phyloP scores from a whole-genome alignment of 768 basidiomycete species.

The Plicaturopsis crispa region DNA sequence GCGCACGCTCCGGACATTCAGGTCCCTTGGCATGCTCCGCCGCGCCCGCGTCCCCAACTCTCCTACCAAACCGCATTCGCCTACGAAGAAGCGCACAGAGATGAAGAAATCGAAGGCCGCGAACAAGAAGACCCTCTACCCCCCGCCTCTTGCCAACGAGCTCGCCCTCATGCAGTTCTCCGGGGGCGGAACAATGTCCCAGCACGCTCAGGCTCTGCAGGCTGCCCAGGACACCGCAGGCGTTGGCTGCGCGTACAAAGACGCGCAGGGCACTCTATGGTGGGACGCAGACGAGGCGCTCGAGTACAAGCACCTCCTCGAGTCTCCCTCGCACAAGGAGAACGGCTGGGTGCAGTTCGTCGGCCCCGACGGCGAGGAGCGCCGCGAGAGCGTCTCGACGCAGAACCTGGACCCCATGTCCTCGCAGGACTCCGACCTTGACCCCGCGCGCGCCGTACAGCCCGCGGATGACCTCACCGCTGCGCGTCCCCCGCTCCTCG shows the following conservation, averaged over 20 bases:
- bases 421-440: constrained; percentile 46
- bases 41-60: constrained; percentile 31
- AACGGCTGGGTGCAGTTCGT: constrained; percentile 38
- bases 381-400: constrained; percentile 40
- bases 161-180: constrained; percentile 63
- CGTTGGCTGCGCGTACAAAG: constrained; percentile 50
- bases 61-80: constrained; percentile 15
- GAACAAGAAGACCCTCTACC: constrained; percentile 45
- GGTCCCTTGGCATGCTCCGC: constrained; percentile 42
- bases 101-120: constrained; percentile 9
- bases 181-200: constrained; percentile 55
- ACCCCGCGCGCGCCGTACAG: constrained; percentile 40
- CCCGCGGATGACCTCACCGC: constrained; percentile 27
- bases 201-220: constrained; percentile 47
- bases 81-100: constrained; percentile 12
- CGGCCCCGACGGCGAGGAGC: constrained; percentile 18
- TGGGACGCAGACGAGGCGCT: constrained; percentile 65
- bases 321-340: constrained; percentile 20
- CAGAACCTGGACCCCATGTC: constrained; percentile 39
- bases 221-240: constrained; percentile 42
- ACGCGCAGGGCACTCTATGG: constrained; percentile 59
- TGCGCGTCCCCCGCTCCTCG: constrained; percentile 11
- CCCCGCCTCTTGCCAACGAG: constrained; percentile 55
- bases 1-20: constrained; percentile 34
- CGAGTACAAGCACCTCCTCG: constrained; percentile 59